A percentile compares a stretch with the other conserved stretches of the same genome.
Conservation (phyloP, 2,329 filamentous ascomycete genomes). For the Cladosporium halotolerans region DNA sequence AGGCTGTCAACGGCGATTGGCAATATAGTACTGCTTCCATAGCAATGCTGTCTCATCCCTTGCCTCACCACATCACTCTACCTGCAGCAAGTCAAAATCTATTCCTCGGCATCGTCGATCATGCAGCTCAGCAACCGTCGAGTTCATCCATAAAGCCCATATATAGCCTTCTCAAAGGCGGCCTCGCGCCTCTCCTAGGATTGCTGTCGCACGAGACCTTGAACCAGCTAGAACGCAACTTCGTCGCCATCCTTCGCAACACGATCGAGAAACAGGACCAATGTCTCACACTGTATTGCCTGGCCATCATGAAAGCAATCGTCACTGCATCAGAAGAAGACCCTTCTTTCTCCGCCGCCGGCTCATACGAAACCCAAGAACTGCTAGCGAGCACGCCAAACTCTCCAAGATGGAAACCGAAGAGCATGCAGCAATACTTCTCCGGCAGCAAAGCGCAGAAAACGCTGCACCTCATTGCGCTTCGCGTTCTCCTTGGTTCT, state of each 20-base stretch:
- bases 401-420: slow-evolving; percentile 23
- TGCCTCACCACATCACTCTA: slow-evolving; percentile 25
- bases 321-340: slow-evolving; percentile 19
- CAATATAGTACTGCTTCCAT: slow-evolving; percentile 23
- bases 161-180: slow-evolving; percentile 28
- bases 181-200: slow-evolving; percentile 24
- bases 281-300: slow-evolving; percentile 30
- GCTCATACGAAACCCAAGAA: slow-evolving; percentile 24
- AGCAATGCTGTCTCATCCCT: slow-evolving; percentile 24
- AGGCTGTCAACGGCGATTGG: slow-evolving; percentile 21
- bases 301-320: slow-evolving; percentile 32
- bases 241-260: slow-evolving; percentile 29
- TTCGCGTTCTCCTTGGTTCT: slow-evolving; percentile 26
- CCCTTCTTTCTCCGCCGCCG: slow-evolving; percentile 12
- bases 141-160: slow-evolving; percentile 26
- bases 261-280: slow-evolving; percentile 23
- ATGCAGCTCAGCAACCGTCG: slow-evolving; percentile 24
- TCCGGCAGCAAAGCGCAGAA: slow-evolving; percentile 27
- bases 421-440: slow-evolving; percentile 30
- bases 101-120: slow-evolving; percentile 27
- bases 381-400: slow-evolving; percentile 26
- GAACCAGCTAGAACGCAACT: slow-evolving; percentile 25
- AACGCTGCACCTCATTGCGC: slow-evolving; percentile 29
- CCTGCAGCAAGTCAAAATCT: slow-evolving; percentile 29
- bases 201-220: slow-evolving; percentile 25